These are phyloP conservation scores for Mortierella antarctica DNA, from an alignment of 192 early-diverging fungal species.

Conservation along the genomic window DNA sequence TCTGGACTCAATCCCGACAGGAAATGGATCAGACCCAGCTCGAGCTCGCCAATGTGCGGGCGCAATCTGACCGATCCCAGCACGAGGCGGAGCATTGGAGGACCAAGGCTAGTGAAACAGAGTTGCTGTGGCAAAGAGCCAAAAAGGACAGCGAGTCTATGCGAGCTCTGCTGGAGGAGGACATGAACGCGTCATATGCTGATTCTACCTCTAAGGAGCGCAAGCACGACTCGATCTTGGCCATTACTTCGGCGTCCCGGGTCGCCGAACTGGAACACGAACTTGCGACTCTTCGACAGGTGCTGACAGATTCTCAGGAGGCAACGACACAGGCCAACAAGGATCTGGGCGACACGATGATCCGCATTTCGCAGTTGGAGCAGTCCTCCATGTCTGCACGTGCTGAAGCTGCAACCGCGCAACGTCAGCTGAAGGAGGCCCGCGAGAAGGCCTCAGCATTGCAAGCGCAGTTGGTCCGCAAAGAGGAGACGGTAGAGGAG, in stretches of 20 bases:
- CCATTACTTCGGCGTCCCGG: constrained; percentile 34
- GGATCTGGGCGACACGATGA: constrained; percentile 55
- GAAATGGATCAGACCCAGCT: constrained; percentile 50
- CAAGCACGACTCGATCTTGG: constrained; percentile 47
- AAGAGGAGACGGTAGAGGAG: constrained; percentile 54
- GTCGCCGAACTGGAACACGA: constrained; percentile 54
- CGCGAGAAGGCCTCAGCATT: constrained; percentile 51
- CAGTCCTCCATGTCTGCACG: constrained; percentile 56
- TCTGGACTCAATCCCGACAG: constrained; percentile 55
- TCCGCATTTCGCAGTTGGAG: constrained; percentile 61
- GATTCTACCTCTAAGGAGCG: constrained; percentile 30
- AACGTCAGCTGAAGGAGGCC: constrained; percentile 55
- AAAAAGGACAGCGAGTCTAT: constrained; percentile 55
- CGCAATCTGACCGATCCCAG: constrained; percentile 53
- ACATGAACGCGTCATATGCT: constrained; percentile 38
- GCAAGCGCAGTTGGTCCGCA: constrained; percentile 53
- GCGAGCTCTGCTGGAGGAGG: constrained; percentile 53
- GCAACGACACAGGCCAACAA: constrained; percentile 28
- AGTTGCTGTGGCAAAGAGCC: constrained; percentile 52
- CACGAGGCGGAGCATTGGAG: constrained; percentile 51
- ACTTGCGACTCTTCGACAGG: constrained; percentile 32
- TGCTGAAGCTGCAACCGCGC: constrained; percentile 55
- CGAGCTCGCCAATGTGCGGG: constrained; percentile 37
- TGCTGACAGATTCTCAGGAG: constrained; percentile 43
- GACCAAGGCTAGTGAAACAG: constrained; percentile 50